A percentile compares a stretch with the other conserved stretches of the same genome.
Evolutionary conservation across 192 early-diverging fungal species (phyloP).

Genomic region (Spizellomyces punctatus): DNA sequence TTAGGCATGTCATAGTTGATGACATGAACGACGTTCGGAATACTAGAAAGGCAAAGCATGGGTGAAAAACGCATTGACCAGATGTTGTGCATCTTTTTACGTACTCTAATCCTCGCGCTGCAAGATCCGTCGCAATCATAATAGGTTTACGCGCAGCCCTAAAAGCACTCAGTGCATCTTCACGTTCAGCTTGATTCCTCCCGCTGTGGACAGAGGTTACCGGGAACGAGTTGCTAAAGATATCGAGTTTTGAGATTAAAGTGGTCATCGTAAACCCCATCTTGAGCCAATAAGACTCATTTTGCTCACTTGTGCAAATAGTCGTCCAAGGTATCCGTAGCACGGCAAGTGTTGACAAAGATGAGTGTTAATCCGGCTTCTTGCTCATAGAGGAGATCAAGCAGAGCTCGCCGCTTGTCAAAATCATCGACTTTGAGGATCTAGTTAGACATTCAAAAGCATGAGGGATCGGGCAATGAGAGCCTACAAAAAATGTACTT

Average conservation of each 20-base stretch:
- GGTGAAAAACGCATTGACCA: not conserved
- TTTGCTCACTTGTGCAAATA: no score
- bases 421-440: conserved; percentile 72
- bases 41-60: conserved; percentile 19
- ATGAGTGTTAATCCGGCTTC: conserved; percentile 70
- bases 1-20: conserved; percentile 78
- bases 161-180: conserved; percentile 75
- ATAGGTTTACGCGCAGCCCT: conserved; percentile 62
- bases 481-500: not conserved
- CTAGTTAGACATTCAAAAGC: conserved; percentile 1
- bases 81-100: not conserved
- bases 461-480: not conserved
- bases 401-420: conserved; percentile 76
- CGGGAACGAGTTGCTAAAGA: conserved; percentile 21
- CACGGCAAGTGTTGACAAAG: conserved; percentile 89
- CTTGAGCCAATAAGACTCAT: conserved; percentile 42
- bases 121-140: conserved; percentile 91
- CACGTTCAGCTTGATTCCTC: conserved; percentile 86
- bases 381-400: conserved; percentile 63
- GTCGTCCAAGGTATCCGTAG: conserved; percentile 78
- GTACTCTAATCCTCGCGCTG: conserved; percentile 83
- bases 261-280: conserved; percentile 60
- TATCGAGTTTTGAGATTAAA: conserved; percentile 49
- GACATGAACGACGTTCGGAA: conserved; percentile 90
- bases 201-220: conserved; percentile 80